phyloP scores from a whole-genome alignment of 2,329 filamentous ascomycete species.

The Zasmidium cellare region DNA sequence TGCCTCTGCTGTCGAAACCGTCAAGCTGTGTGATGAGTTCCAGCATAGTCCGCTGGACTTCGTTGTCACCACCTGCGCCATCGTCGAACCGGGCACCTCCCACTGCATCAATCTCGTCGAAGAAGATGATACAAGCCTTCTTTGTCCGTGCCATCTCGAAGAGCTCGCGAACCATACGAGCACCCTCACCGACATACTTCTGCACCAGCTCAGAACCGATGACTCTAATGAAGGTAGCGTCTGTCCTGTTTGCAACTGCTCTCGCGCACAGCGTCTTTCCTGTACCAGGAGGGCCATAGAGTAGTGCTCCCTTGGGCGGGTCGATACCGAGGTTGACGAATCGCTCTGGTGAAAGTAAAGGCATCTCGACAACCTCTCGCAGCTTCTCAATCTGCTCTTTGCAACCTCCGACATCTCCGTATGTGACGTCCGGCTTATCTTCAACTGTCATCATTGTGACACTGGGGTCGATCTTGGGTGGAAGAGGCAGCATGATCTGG shows the following conservation, averaged over 20 bases:
- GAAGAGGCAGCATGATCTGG: slow-evolving; percentile 93
- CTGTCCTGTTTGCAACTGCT: slow-evolving; percentile 95
- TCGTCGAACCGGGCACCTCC: slow-evolving; percentile 96
- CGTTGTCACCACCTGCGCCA: slow-evolving; percentile 93
- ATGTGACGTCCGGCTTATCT: slow-evolving; percentile 98
- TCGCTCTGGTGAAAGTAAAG: slow-evolving; percentile 88
- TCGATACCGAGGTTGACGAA: slow-evolving; percentile 99
- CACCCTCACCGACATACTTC: slow-evolving; percentile 98
- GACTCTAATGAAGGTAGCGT: slow-evolving; percentile 97
- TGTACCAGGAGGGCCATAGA: slow-evolving; percentile 97
- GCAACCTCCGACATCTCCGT: slow-evolving; percentile 97
- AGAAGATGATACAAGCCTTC: slow-evolving; percentile 99
- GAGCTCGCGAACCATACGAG: slow-evolving; percentile 95
- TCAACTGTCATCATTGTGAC: slow-evolving; percentile 99
- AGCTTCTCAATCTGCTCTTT: slow-evolving; percentile 99
- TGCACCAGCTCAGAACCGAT: slow-evolving; percentile 97
- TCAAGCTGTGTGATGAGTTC: slow-evolving; percentile 96
- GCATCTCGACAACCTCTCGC: slow-evolving; percentile 98
- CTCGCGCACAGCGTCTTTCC: slow-evolving; percentile 97
- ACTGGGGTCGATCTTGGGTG: slow-evolving; percentile 97
- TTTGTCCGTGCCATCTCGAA: slow-evolving; percentile 99
- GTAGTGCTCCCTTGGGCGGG: slow-evolving; percentile 91
- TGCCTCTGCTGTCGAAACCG: slow-evolving; percentile 92
- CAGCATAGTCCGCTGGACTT: slow-evolving; percentile 97
- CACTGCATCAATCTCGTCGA: slow-evolving; percentile 96